Evolutionary conservation across 441 rosid genomes (phyloP).

Genomic region (Erodium texanum): DNA sequence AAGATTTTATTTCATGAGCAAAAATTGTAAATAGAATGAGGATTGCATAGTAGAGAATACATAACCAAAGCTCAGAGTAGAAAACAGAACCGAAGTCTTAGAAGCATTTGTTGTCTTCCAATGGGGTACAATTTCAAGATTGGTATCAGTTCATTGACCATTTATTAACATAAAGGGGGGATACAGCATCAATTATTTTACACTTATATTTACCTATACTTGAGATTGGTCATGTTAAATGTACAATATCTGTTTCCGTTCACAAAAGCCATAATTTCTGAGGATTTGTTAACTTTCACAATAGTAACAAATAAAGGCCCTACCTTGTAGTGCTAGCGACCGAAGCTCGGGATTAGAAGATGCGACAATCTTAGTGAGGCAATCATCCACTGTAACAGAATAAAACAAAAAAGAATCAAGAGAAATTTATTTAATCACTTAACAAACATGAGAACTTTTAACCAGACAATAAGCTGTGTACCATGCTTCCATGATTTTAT

Average conservation of each 20-base stretch:
- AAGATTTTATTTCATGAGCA: not conserved
- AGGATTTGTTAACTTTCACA: not conserved
- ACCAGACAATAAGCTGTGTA: constrained; percentile 27
- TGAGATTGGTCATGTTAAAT: too few species aligned
- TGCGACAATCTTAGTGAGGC: constrained; percentile 37
- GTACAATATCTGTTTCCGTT: too few species aligned
- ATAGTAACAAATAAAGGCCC: not conserved
- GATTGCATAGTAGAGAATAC: not conserved
- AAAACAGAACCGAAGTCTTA: too few species aligned
- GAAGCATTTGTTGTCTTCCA: too few species aligned
- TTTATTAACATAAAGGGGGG: too few species aligned
- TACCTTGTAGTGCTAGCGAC: constrained; percentile 79
- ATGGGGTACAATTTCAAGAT: too few species aligned
- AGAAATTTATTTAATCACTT: not conserved
- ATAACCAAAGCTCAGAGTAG: too few species aligned
- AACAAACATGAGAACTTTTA: not conserved
- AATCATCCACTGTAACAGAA: constrained; percentile 34
- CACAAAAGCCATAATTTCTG: too few species aligned
- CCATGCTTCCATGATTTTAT: constrained; percentile 37
- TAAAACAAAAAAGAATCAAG: not conserved
- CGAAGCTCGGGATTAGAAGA: constrained; percentile 55
- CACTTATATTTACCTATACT: too few species aligned
- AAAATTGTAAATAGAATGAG: not conserved
- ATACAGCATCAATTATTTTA: too few species aligned
- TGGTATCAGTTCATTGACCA: too few species aligned